phyloP scores from a whole-genome alignment of 192 early-diverging fungal genomes.

The Dimargaris cristalligena region DNA sequence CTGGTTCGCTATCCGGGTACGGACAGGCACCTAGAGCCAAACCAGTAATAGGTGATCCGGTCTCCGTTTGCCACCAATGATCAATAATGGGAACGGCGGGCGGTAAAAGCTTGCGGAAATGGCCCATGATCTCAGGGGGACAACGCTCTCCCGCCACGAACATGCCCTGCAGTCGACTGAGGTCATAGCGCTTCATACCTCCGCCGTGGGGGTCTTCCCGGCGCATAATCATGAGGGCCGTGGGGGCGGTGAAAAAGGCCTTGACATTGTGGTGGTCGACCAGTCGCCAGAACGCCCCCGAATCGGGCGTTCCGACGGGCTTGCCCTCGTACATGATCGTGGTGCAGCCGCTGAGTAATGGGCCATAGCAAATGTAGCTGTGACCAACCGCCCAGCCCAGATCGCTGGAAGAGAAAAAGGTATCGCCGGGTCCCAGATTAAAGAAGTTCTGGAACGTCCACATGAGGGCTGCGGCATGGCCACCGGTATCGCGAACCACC shows the following conservation, averaged over 20 bases:
- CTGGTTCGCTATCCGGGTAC: too few species aligned
- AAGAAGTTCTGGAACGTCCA: constrained; percentile 59
- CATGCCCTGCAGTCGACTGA: constrained; percentile 63
- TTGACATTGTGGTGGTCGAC: constrained; percentile 59
- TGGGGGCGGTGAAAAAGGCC: constrained; percentile 68
- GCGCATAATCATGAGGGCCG: constrained; percentile 63
- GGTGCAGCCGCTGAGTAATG: constrained; percentile 55
- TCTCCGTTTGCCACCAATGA: constrained; percentile 85
- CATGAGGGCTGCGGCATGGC: constrained; percentile 51
- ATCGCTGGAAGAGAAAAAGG: constrained; percentile 66
- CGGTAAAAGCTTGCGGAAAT: constrained; percentile 18
- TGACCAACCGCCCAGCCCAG: constrained; percentile 84
- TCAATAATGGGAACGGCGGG: constrained; percentile 46
- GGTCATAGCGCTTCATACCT: constrained; percentile 24
- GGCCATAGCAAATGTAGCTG: constrained; percentile 66
- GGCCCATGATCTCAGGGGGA: constrained; percentile 57
- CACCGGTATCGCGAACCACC: constrained; percentile 36
- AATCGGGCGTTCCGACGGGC: constrained; percentile 62
- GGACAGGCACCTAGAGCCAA: constrained; percentile 38
- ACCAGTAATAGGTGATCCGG: constrained; percentile 65
- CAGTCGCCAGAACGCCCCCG: constrained; percentile 64
- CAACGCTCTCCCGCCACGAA: constrained; percentile 73
- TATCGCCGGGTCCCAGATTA: constrained; percentile 48
- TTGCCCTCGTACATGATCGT: constrained; percentile 78
- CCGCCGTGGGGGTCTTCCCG: constrained; percentile 56